Base-by-base conservation (phyloP, 495 filamentous ascomycete genomes). In the Stereocaulon alpinum region DNA sequence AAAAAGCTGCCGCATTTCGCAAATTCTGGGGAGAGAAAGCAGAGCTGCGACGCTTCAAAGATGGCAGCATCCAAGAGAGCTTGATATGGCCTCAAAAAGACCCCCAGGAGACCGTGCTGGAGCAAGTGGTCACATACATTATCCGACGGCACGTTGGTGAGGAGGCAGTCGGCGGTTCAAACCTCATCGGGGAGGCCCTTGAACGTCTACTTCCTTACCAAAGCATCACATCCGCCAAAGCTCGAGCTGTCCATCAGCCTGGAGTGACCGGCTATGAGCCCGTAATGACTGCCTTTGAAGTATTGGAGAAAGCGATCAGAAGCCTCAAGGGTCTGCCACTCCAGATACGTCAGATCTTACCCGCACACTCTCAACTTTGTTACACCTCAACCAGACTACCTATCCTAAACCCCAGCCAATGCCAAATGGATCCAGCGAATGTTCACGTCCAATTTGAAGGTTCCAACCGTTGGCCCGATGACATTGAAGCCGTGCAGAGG, bases 401-500 rank as follows among this genome's bases (percentile, higher is more conserved):
- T 10, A 42, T 64, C 2, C 60, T 67, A 20, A 68, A 66, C 54
- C 61, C 67, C 42, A 60, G 58, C 18, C 59, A 62, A n/a, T 61
- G 67, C 18, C 65, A 80, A 37, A 63, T 68, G 15, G 63, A 68
- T 29, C 74, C 73, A 49, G 72, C 70, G 1, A 84, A 92, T 57
- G 75, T 91, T 54, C 76, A 88, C 40, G 77, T 98, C 27, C 91
- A 92, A 63, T 96, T 98, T 64, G 93, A 98, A 73, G 88, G 87
- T 37, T 97, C 94, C 5, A 83, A 82, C 11, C 86, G 91, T 58
- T 98, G 93, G 93, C 94, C 93, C 0, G 91, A 97, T 63, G 86
- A 92, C 65, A 73, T 97, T 9, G 77, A 77, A 11, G 91, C 93
- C 4, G 92, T 98, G 47, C 93, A 97, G 68, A 81, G 88, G 69